Conservation (phyloP, 2,329 filamentous ascomycete species). For the Aspergillus pseudonomiae region DNA sequence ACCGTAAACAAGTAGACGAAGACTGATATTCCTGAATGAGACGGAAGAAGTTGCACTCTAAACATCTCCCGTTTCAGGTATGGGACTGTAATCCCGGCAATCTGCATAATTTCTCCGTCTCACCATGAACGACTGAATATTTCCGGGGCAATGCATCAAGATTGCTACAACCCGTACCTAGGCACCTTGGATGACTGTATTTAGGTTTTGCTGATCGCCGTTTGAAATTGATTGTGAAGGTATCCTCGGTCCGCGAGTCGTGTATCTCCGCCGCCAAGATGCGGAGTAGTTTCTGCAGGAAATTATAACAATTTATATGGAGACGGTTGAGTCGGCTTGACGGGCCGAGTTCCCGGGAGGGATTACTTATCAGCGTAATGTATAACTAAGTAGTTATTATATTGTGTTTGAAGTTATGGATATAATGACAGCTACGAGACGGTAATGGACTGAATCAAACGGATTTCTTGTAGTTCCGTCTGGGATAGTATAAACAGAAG, state of each 20-base stretch:
- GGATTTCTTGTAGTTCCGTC: too few species aligned
- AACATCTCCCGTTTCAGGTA: constrained; percentile 14
- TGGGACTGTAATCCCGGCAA: background rate
- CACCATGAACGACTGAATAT: background rate
- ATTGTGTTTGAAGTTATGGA: too few species aligned
- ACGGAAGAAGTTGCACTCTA: constrained; percentile 2
- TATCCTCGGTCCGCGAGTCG: background rate
- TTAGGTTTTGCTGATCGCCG: background rate
- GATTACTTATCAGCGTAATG: too few species aligned
- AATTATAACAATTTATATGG: background rate
- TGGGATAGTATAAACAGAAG: too few species aligned
- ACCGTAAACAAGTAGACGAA: too few species aligned
- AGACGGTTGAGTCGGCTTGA: constrained; percentile 6
- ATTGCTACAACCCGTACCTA: background rate
- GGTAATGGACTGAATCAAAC: too few species aligned
- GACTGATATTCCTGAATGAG: too few species aligned
- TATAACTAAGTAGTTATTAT: too few species aligned
- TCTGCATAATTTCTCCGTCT: constrained; percentile 5
- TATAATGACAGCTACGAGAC: too few species aligned
- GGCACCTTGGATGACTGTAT: background rate
- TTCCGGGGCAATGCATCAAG: background rate
- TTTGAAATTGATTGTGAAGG: too few species aligned
- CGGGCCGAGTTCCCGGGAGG: constrained; percentile 15
- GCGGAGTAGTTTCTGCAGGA: constrained; percentile 1
- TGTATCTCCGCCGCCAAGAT: background rate